Base-by-base conservation (phyloP, 495 filamentous ascomycete species). In the Acidiella bohemica region DNA sequence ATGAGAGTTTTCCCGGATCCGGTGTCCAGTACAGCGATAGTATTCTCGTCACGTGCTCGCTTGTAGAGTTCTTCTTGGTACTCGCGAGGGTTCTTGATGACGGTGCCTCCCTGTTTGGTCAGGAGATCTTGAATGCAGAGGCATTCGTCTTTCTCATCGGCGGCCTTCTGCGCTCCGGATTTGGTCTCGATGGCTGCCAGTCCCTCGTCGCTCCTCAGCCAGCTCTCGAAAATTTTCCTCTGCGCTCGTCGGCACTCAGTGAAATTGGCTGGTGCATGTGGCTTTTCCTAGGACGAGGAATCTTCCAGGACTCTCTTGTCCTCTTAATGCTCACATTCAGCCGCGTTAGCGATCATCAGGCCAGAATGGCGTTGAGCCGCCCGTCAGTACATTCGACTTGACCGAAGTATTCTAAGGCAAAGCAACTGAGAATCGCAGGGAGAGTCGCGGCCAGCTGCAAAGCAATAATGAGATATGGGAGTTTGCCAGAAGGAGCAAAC, bases 1-100 rank as follows among this genome's bases (percentile, higher is more conserved):
- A 97, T 95, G 18, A 95, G 65, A 0, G 90, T 97, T 57, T 97
- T 97, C 12, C 90, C 90, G n/a, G 92, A 86, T 26, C 90, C 87
- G 25, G 90, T 95, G 56, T 93, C 86, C n/a, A 96, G 70, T 10
- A 97, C 92, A 2, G 87, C 90, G 53, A 97, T 93, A 11, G 76
- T 87, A 50, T 97, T 97, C 50, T 81, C 70, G 14, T 70, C 47
- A 56, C 92, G 94, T 14, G 90, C 88, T 47, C 72, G 71, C 59
- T 96, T 84, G 53, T 92, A 96, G 0, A 97, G 70, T 57, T 96
- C 88, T 22, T 81, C 64, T 57, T 97, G 90, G 53, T 96, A 97
- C 49, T 93, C 84, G 23, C 90, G 68, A 11, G 92, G 83, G 43
- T 73, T 76, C 11, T 73, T 67, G 41, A 81, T 82, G 40, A 81